Evolutionary conservation across 2,329 filamentous ascomycete species (phyloP), one percentile per base, ranked within the genome.

Genomic region (Dactylellina drechsleri): DNA sequence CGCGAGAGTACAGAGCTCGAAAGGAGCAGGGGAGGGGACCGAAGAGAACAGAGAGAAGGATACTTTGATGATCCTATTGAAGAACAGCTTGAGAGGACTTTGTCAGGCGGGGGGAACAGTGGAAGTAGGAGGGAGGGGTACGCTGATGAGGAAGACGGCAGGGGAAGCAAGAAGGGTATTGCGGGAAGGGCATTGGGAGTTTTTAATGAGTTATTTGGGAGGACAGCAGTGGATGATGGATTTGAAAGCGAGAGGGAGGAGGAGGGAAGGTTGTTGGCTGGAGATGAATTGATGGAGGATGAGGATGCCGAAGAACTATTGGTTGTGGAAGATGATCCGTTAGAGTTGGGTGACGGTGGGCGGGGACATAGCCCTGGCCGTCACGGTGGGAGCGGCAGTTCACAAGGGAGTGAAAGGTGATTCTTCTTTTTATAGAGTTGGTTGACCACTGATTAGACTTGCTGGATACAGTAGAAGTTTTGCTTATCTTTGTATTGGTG

Each of bases 271-370:
- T 57, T 77, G 47, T 65, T 78, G 53, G 70, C 52, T 64, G 62
- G 58, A 4, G 76, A 77, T 71, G 59, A 66, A 36, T 41, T 76
- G 47, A 66, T 72, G 62, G 76, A 67, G 20, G 71, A 76, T 45
- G 70, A 77, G 18, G 78, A 79, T 66, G 78, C 77, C 18, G 68
- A 77, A 45, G 78, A 79, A 41, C 41, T 76, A 5, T 68, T 76
- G 57, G 77, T 77, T 1, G 60, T 78, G 6, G 77, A 76, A 40
- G 70, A 75, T 47, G 78, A 74, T 28, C 23, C 45, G 13, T 16
- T 52, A 23, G 59, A 62, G 57, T 20, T 58, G 53, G 71, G 58
- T 15, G 64, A 47, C 2, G 70, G 61, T 15, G 16, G 26, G 16
- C 20, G 59, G 36, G 60, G 23, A 23, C 23, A 23, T 4, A 23